phyloP scores from a whole-genome alignment of 345 rosid species.

The Syzygium jambos region DNA sequence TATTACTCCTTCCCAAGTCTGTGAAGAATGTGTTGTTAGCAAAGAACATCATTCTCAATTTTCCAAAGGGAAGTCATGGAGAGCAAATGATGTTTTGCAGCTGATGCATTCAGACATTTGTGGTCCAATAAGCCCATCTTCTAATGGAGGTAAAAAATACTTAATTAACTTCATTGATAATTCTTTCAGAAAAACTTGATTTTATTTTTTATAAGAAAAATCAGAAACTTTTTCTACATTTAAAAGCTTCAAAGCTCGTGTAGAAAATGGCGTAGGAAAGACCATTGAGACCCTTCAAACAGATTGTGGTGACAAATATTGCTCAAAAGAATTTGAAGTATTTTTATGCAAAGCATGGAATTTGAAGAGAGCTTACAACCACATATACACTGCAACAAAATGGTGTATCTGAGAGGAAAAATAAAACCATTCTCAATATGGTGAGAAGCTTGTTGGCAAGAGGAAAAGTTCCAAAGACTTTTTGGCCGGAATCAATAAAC shows the following conservation, averaged over 20 bases:
- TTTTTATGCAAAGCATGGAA: too few species aligned
- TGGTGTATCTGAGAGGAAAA: too few species aligned
- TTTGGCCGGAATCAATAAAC: not conserved
- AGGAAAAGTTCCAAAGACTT: not conserved
- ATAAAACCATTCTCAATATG: not conserved
- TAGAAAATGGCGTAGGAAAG: too few species aligned
- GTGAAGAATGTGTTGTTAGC: too few species aligned
- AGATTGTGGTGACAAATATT: too few species aligned
- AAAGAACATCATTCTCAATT: too few species aligned
- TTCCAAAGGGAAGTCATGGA: not conserved
- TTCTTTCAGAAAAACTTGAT: not conserved
- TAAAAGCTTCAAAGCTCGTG: too few species aligned
- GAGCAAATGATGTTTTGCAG: not conserved
- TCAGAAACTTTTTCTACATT: not conserved
- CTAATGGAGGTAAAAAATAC: slow-evolving; percentile 1
- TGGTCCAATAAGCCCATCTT: slow-evolving; percentile 1
- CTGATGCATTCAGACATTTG: not conserved
- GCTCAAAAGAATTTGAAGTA: too few species aligned
- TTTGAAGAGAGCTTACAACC: too few species aligned
- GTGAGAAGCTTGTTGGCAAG: not conserved
- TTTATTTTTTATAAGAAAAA: not conserved
- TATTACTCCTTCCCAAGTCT: too few species aligned
- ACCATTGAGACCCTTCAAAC: too few species aligned
- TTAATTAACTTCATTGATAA: slow-evolving; percentile 4
- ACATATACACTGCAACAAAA: not conserved